phyloP scores from a whole-genome alignment of 257 asterid genomes.

The Ajuga chamaepitys region DNA sequence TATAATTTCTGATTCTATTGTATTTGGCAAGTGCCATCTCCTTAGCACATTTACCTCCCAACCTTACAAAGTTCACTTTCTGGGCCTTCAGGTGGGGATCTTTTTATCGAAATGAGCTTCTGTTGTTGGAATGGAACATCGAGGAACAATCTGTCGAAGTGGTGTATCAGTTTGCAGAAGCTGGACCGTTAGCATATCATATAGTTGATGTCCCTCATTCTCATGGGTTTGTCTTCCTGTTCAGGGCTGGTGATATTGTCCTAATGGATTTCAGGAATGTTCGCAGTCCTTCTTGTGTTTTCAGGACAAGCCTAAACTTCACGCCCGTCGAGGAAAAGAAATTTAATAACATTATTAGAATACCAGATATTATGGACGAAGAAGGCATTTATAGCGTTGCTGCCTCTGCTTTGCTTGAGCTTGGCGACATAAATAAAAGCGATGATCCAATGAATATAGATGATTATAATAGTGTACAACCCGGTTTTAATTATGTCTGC shows the following conservation, averaged over 20 bases:
- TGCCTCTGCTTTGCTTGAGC: conserved; percentile 95
- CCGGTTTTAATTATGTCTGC: conserved; percentile 70
- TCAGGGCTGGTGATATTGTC: conserved; percentile 86
- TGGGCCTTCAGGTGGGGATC: conserved; percentile 64
- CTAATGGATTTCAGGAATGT: conserved; percentile 83
- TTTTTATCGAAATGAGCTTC: conserved; percentile 65
- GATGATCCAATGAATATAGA: conserved; percentile 89
- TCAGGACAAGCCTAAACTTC: conserved; percentile 63
- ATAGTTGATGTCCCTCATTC: conserved; percentile 86
- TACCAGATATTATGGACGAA: conserved; percentile 88
- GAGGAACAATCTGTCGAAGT: conserved; percentile 52
- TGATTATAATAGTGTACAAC: conserved; percentile 44
- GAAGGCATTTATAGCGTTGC: conserved; percentile 83
- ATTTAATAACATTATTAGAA: conserved; percentile 40
- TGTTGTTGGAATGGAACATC: conserved; percentile 73
- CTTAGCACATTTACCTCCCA: conserved; percentile 1
- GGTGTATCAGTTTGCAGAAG: conserved; percentile 69
- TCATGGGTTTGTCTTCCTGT: conserved; percentile 71
- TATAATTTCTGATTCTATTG: conserved; percentile 14
- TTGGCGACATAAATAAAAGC: conserved; percentile 74
- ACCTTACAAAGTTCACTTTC: not conserved
- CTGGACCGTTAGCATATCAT: conserved; percentile 80
- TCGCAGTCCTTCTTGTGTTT: conserved; percentile 52
- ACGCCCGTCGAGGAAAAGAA: conserved; percentile 57
- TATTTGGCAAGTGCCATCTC: not conserved